Evolutionary conservation across 2,329 filamentous ascomycete genomes (phyloP).

Genomic region (Bertia moriformis): DNA sequence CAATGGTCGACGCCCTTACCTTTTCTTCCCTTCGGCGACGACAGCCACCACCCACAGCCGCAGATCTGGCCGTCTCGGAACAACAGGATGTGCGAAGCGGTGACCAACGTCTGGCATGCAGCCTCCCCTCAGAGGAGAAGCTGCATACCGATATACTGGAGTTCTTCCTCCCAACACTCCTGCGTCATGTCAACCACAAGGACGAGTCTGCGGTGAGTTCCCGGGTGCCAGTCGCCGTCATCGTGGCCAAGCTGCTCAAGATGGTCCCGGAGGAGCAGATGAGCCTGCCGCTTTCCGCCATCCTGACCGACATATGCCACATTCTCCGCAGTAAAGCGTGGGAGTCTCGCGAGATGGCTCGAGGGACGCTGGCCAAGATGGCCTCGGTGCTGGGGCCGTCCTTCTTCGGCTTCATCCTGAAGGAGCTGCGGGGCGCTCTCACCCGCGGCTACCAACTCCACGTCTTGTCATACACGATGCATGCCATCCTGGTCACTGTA

Average conservation of each 20-base stretch:
- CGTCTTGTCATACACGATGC: conserved; percentile 86
- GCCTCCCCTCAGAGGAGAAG: conserved; percentile 53
- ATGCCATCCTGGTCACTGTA: conserved; percentile 70
- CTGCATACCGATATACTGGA: conserved; percentile 58
- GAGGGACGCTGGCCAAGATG: conserved; percentile 77
- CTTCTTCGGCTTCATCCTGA: conserved; percentile 85
- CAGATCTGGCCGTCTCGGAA: no score
- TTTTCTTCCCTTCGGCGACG: conserved; percentile 26
- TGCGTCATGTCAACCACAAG: conserved; percentile 82
- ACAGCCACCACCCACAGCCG: conserved; percentile 4
- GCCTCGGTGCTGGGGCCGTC: conserved; percentile 64
- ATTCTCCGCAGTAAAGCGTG: conserved; percentile 80
- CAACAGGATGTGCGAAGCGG: conserved; percentile 8
- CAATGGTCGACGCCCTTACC: conserved; percentile 64
- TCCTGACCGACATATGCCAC: conserved; percentile 83
- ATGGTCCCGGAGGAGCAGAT: conserved; percentile 63
- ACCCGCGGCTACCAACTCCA: conserved; percentile 83
- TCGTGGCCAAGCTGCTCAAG: conserved; percentile 74
- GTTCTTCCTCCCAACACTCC: conserved; percentile 64
- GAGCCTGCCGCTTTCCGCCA: conserved; percentile 60
- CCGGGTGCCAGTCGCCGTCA: conserved; percentile 77
- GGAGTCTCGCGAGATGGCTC: conserved; percentile 79
- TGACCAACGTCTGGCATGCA: conserved; percentile 36
- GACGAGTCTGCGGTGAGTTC: conserved; percentile 89
- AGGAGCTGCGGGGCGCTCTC: conserved; percentile 72